Percentiles rank a stretch among this genome's conserved stretches.
phyloP scores from a whole-genome alignment of 2,329 filamentous ascomycete genomes.

The Fusarium sp. region DNA sequence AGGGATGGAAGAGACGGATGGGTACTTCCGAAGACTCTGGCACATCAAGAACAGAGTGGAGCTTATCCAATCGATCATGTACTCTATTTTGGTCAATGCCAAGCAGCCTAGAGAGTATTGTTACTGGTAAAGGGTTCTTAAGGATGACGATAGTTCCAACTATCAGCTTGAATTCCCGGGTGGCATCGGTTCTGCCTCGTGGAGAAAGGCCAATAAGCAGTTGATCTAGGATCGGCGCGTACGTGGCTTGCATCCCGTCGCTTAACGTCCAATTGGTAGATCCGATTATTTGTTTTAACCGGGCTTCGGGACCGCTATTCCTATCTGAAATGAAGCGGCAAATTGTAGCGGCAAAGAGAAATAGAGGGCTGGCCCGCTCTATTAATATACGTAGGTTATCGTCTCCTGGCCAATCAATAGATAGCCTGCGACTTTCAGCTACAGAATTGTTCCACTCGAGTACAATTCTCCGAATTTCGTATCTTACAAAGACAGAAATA shows the following conservation, averaged over 20 bases:
- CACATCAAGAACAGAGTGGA: neutral
- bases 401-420: neutral
- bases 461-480: neutral
- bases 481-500: neutral
- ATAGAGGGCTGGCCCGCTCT: neutral
- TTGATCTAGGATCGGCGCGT: accelerated
- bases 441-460: neutral
- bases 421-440: neutral
- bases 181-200: neutral
- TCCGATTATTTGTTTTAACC: neutral
- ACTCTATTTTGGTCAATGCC: neutral
- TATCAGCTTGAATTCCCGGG: neutral
- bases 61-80: neutral
- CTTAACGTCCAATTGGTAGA: neutral
- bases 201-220: neutral
- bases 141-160: neutral
- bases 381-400: neutral
- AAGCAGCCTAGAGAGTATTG: neutral
- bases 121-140: neutral
- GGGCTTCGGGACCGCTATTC: neutral
- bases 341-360: neutral
- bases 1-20: neutral
- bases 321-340: neutral
- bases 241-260: neutral
- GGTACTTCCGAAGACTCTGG: neutral